phyloP scores from a whole-genome alignment of 1,284 basidiomycete genomes.

The Ustanciosporium gigantosporum region DNA sequence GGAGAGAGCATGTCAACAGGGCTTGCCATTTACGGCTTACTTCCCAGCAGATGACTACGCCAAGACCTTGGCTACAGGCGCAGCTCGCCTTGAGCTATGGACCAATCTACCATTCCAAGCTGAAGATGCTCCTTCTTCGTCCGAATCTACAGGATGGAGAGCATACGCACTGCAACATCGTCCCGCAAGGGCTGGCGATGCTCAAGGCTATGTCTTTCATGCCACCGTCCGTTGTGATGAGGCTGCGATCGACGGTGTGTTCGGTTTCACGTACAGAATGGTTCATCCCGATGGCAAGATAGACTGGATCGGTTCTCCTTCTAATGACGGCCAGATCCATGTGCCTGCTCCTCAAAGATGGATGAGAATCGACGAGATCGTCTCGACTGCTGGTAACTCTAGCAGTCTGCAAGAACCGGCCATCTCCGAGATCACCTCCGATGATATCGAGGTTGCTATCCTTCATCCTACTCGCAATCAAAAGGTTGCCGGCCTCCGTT shows the following conservation, averaged over 20 bases:
- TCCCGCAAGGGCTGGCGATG: background rate
- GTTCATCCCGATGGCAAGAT: constrained; percentile 28
- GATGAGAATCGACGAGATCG: background rate
- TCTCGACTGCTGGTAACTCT: background rate
- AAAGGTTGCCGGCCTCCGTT: background rate
- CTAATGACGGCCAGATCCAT: constrained; percentile 23
- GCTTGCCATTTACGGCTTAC: constrained; percentile 16
- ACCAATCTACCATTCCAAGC: constrained; percentile 14
- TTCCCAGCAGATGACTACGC: constrained; percentile 18
- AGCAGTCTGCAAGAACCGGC: background rate
- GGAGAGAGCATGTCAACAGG: constrained; percentile 3
- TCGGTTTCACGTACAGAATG: constrained; percentile 30
- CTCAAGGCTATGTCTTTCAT: constrained; percentile 11
- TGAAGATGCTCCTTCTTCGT: constrained; percentile 2
- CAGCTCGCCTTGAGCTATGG: constrained; percentile 27
- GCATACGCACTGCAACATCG: constrained; percentile 8
- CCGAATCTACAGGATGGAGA: constrained; percentile 11
- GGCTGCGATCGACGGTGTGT: constrained; percentile 3
- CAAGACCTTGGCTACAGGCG: constrained; percentile 10
- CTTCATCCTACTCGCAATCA: background rate
- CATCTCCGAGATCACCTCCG: background rate
- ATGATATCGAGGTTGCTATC: background rate
- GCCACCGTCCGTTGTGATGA: constrained; percentile 9
- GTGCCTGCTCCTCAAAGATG: constrained; percentile 1
- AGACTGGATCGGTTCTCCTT: constrained; percentile 30